Conservation (phyloP, 306 rosid genomes). For the Vigna angularis region DNA sequence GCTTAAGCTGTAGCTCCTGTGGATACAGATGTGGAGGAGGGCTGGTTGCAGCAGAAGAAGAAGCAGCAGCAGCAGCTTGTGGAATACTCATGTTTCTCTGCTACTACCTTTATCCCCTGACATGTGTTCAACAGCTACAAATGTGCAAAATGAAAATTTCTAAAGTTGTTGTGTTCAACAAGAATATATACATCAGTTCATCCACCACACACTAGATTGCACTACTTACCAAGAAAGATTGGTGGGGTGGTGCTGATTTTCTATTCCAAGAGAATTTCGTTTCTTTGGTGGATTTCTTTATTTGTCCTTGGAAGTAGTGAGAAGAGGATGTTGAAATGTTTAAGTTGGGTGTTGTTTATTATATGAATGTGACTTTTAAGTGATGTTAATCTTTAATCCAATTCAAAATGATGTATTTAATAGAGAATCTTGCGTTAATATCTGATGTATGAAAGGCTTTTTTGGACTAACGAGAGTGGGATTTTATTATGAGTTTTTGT, state of each 20-base stretch:
- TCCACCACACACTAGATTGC: background rate
- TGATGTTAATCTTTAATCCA: too few species aligned
- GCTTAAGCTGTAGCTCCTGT: conserved; percentile 82
- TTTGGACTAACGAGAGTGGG: too few species aligned
- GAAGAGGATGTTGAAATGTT: conserved; percentile 1
- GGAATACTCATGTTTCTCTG: conserved; percentile 54
- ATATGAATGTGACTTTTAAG: too few species aligned
- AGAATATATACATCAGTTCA: background rate
- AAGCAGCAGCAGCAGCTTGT: conserved; percentile 35
- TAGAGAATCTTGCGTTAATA: too few species aligned
- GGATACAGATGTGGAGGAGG: conserved; percentile 70
- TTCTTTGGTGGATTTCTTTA: conserved; percentile 6
- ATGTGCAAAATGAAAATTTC: background rate
- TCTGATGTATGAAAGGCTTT: too few species aligned
- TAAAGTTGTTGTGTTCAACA: background rate
- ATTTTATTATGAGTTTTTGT: too few species aligned
- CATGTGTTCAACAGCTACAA: background rate
- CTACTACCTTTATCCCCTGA: background rate
- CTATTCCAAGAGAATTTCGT: conserved; percentile 1
- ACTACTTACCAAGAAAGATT: background rate
- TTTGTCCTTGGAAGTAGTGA: background rate
- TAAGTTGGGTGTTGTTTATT: background rate
- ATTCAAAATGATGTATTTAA: too few species aligned
- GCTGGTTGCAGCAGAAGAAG: conserved; percentile 18
- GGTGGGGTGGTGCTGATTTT: background rate